Conservation (phyloP, 1,284 basidiomycete species). For the Trametes pubescens region DNA sequence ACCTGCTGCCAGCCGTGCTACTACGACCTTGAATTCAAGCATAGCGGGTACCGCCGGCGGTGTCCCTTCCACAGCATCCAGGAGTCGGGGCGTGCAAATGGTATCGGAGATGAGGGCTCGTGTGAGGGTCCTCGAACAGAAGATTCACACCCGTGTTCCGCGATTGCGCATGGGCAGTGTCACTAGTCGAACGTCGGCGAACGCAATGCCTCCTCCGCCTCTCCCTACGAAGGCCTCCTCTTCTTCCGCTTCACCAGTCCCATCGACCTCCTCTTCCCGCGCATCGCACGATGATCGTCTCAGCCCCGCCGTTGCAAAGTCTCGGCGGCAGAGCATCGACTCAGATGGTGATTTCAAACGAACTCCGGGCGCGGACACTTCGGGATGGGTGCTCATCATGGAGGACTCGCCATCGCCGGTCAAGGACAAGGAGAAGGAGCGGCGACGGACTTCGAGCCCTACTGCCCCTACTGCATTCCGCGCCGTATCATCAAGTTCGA, state of each 20-base stretch:
- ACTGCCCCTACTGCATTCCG: conserved; percentile 43
- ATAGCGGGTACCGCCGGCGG: conserved; percentile 50
- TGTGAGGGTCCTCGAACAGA: conserved; percentile 81
- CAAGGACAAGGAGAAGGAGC: conserved; percentile 62
- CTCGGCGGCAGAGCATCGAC: conserved; percentile 44
- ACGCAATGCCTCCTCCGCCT: conserved; percentile 45
- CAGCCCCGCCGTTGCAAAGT: conserved; percentile 28
- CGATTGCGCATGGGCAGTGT: conserved; percentile 80
- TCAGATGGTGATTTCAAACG: conserved; percentile 41
- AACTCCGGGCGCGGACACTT: conserved; percentile 61
- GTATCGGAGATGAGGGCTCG: conserved; percentile 87
- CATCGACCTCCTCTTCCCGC: conserved; percentile 43
- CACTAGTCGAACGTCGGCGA: conserved; percentile 56
- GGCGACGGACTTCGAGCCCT: conserved; percentile 68
- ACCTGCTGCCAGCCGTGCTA: conserved; percentile 52
- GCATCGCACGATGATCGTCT: conserved; percentile 39
- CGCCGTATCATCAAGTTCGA: conserved; percentile 45
- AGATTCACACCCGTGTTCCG: conserved; percentile 84
- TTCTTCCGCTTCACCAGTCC: conserved; percentile 35
- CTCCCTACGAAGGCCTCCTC: conserved; percentile 34
- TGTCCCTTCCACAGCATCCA: conserved; percentile 55
- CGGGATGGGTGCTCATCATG: conserved; percentile 86
- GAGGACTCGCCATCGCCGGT: conserved; percentile 79
- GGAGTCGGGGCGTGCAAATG: conserved; percentile 86
- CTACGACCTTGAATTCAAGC: conserved; percentile 46